Evolutionary conservation across 257 asterid genomes (phyloP), one percentile per base, ranked within the genome.

Genomic region (Nicotiana otophora): DNA sequence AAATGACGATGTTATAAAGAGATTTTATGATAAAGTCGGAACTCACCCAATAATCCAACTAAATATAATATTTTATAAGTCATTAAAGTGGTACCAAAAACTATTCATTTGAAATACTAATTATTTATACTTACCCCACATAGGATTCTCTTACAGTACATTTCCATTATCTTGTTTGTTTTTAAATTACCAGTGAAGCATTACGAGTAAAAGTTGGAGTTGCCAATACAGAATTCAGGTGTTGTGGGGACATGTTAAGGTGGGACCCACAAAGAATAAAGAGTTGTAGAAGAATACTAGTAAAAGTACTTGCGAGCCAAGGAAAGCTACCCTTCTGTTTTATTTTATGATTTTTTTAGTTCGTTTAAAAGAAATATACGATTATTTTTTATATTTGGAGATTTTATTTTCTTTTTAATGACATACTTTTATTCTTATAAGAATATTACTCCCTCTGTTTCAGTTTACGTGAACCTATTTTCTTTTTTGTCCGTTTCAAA

Each of bases 121-220:
- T 76, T 84, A 81, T 70, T 79, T 82, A 11, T 48, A 14, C 7
- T 26, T 23, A 80, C 83, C 89, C 84, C 82, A 90, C 95, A 86
- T 92, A 84, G 94, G 95, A 91, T 92, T 90, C 95, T 90, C 85
- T 78, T 79, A 82, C 36, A 54, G 39, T 68, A 86, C 86, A 77
- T 85, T 64, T 86, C 83, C 87, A 86, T 88, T 81, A 72, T 83
- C 62, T 81, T 81, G 83, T 77, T 88, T 81, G 91, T 87, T 91
- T 87, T 89, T 87, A 86, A 67, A 78, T 74, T 79, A 81, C 76
- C 70, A 77, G 60, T 82, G 61, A 65, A 83, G 82, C 82, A 85
- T 86, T 81, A 81, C 87, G 85, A 81, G 89, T 87, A 86, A 83
- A 34, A 82, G 39, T 84, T 79, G 84, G 76, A 83, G 77, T 84